phyloP scores from a whole-genome alignment of 495 filamentous ascomycete genomes.

The Podospora pseudoanserina region DNA sequence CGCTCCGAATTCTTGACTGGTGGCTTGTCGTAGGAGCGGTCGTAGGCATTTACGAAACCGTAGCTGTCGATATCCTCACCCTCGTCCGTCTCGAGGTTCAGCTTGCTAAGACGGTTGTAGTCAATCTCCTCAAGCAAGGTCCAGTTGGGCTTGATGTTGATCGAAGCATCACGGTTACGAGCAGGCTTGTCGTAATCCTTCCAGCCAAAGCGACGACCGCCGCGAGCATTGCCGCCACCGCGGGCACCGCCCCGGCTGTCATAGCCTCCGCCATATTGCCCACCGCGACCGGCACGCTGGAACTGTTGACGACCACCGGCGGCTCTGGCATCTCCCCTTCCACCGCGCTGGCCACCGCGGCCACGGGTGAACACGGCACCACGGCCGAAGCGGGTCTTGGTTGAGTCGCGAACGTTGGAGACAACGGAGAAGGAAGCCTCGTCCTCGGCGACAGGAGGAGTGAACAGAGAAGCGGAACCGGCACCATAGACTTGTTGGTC shows the following conservation, averaged over 20 bases:
- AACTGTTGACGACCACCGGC: slow-evolving; percentile 56
- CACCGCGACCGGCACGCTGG: slow-evolving; percentile 44
- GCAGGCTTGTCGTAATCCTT: slow-evolving; percentile 98
- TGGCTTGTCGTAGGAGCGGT: slow-evolving; percentile 87
- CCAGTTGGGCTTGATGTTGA: slow-evolving; percentile 94
- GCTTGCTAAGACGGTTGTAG: slow-evolving; percentile 88
- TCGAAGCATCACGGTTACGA: slow-evolving; percentile 89
- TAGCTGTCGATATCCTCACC: slow-evolving; percentile 94
- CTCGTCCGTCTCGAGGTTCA: slow-evolving; percentile 89
- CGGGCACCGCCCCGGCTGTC: slow-evolving; percentile 59
- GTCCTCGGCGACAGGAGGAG: slow-evolving; percentile 86
- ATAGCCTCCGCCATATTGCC: slow-evolving; percentile 48
- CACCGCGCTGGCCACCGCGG: slow-evolving; percentile 76
- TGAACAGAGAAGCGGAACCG: slow-evolving; percentile 79
- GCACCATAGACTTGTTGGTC: slow-evolving; percentile 97
- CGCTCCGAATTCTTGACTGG: slow-evolving; percentile 83
- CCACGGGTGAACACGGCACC: slow-evolving; percentile 85
- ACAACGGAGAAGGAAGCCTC: slow-evolving; percentile 97
- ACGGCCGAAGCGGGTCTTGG: slow-evolving; percentile 82
- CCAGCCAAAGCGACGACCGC: slow-evolving; percentile 88
- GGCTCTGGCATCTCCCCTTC: slow-evolving; percentile 64
- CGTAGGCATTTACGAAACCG: slow-evolving; percentile 97
- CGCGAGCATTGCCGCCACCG: slow-evolving; percentile 49
- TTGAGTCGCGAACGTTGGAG: slow-evolving; percentile 80
- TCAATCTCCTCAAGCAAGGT: slow-evolving; percentile 96